Conservation (phyloP, 257 asterid species). For the Capsicum chinense region DNA sequence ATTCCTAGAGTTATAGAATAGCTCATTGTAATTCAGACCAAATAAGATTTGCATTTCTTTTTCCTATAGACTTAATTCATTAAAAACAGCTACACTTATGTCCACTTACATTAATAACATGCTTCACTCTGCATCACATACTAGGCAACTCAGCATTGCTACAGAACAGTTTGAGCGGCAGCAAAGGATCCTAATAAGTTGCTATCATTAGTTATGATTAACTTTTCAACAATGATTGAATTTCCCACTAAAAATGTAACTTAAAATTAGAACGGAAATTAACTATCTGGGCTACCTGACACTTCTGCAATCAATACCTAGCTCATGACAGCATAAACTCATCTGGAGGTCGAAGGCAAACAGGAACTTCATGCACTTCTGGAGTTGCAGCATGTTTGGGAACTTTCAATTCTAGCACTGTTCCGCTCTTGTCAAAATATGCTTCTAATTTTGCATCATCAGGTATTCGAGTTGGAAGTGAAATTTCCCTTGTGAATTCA, state of each 20-base stretch:
- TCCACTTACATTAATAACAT: neutral
- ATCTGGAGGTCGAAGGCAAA: slow-evolving; percentile 75
- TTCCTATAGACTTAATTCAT: neutral
- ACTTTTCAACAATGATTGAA: slow-evolving; percentile 10
- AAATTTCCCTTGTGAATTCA: slow-evolving; percentile 71
- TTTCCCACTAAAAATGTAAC: neutral
- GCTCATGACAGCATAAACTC: slow-evolving; percentile 59
- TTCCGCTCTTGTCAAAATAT: slow-evolving; percentile 69
- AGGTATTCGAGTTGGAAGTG: slow-evolving; percentile 68
- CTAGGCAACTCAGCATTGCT: neutral
- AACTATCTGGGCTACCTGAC: neutral
- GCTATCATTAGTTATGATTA: neutral
- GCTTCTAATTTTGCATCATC: slow-evolving; percentile 84
- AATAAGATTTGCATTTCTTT: neutral
- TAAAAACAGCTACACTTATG: neutral
- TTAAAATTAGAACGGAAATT: neutral
- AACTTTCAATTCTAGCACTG: slow-evolving; percentile 70
- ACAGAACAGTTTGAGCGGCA: slow-evolving; percentile 11
- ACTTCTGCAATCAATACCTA: neutral
- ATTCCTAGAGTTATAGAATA: neutral
- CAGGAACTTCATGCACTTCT: slow-evolving; percentile 82
- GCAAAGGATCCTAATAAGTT: neutral
- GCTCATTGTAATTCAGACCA: neutral
- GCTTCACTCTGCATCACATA: neutral
- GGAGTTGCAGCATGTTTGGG: slow-evolving; percentile 73